Evolutionary conservation across 1,139 yeast genomes (phyloP), one percentile per base, ranked within the genome.

Genomic region (Arxiozyma heterogenica): DNA sequence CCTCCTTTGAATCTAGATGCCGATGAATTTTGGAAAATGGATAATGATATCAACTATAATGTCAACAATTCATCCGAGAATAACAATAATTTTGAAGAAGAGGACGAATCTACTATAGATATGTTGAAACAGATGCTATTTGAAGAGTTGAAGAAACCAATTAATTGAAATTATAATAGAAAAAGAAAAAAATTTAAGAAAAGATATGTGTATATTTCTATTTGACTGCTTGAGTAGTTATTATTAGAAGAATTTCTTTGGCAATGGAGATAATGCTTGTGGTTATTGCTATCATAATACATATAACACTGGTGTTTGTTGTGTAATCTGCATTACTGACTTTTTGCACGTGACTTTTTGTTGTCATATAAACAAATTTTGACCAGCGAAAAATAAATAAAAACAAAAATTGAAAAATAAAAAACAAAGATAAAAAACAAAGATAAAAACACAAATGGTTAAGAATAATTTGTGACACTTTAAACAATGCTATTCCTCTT

Each of bases 21-120:
- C 50, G 82, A 79, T n/a, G 53, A 45, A 60, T 82, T 82, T 63
- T 83, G 84, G 70, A 83, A 80, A 60, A 78, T 83, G 58, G 88
- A 83, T 63, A 77, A 76, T 57, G 75, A 65, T 80, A 79, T 64
- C 75, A 79, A 60, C 67, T 57, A 58, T 39, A 60, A 62, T n/a
- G 17, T 11, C 17, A 27, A 30, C 30, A 34, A 34, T 12, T 34
- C 39, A 34, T 2, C 17, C 3, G 30, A 12, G 15, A 15, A 22
- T 27, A n/a, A 20, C 11, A 21, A 47, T 38, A 47, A 21, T 21
- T 27, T 41, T 21, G 50, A 45, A 73, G 63, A 61, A 12, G 69
- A 67, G 12, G 69, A 68, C 41, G 70, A 67, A 51, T 57, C 64
- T 12, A 59, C 67, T 8, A 65, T 67, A 62, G 69, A 65, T 20